Base-by-base conservation (phyloP, 768 basidiomycete species). In the Tricholoma furcatifolium region DNA sequence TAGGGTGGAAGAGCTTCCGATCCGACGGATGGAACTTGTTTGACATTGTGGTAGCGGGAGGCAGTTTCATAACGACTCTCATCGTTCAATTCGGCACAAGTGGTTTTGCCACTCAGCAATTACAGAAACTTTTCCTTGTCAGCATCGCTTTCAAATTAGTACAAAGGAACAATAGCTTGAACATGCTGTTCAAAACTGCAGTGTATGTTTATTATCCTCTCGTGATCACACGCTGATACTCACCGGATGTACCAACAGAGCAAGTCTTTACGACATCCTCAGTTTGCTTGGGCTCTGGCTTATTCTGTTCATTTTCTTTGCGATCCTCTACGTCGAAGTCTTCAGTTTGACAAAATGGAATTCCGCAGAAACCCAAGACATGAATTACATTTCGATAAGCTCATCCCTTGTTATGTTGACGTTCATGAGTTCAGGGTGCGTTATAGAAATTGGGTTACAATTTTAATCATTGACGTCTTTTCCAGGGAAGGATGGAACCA, bases 161-260 rank as follows among this genome's bases (percentile, higher is more conserved):
- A 0, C 92, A 98, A 62, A 80, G 89, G 38, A 87, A 87, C 54
- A 85, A 91, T 62, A 84, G 83, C 56, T 74, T 98, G 56, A 98
- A 98, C 63, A 92, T 95, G 72, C 76, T 98, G 15, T 98, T 98
- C 81, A 98, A 98, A 74, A 97, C 93, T 15, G 90, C 91, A 5
- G 82, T 91, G 93, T 96, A 75, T 46, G 93, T 77, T 11, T 65
- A 30, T 20, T 11, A 51, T 43, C 38, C 34, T 18, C 18, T 52
- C n/a, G 14, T 4, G 27, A 21, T 48, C 42, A 49, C 10, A 18
- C 8, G 31, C 24, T 21, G 53, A 43, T 54, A 64, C 20, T 38
- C 49, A 6, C 27, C 27, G 4, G 7, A 27, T 27, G 27, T 7
- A 7, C 42, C 44, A 51, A 36, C 62, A 94, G 93, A 10, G 84